Conservation (phyloP, 2,329 filamentous ascomycete genomes). For the Ophioceras dolichostomum region DNA sequence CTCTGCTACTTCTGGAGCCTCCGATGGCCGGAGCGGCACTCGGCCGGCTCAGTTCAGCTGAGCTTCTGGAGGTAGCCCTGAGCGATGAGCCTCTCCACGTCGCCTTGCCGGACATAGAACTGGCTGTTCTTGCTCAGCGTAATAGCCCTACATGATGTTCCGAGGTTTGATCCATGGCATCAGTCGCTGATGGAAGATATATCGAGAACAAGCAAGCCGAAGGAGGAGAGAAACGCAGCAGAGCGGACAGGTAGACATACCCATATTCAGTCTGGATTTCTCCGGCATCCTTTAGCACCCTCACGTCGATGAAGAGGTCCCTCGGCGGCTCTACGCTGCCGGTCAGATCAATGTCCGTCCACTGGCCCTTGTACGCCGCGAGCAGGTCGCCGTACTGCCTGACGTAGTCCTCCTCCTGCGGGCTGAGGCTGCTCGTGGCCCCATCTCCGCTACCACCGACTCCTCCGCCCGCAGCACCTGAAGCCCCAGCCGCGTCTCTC, state of each 20-base stretch:
- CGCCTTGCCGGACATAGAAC: conserved; percentile 90
- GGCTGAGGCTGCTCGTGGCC: conserved; percentile 67
- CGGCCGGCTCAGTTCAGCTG: conserved; percentile 33
- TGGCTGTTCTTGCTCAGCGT: conserved; percentile 97
- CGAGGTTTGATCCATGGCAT: too few relatives aligned
- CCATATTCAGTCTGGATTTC: conserved; percentile 99
- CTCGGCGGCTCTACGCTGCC: conserved; percentile 88
- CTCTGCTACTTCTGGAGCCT: too few relatives aligned
- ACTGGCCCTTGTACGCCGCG: conserved; percentile 94
- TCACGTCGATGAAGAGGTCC: conserved; percentile 92
- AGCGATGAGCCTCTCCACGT: conserved; percentile 86
- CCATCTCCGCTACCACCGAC: conserved; percentile 30
- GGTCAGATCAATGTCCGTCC: conserved; percentile 94
- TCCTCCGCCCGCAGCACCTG: conserved; percentile 18
- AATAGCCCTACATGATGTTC: conserved; percentile 62
- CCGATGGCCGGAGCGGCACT: neutral
- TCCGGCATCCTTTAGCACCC: conserved; percentile 90
- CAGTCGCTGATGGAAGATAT: too few relatives aligned
- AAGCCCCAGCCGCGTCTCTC: conserved; percentile 21
- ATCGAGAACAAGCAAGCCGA: too few relatives aligned
- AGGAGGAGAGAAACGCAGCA: too few relatives aligned
- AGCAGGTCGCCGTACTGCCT: conserved; percentile 83
- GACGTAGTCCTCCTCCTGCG: conserved; percentile 94
- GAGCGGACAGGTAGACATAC: conserved; percentile 36
- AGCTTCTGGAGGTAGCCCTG: conserved; percentile 92